Evolutionary conservation across 768 basidiomycete species (phyloP).

Genomic region (Suillus tomentosus): DNA sequence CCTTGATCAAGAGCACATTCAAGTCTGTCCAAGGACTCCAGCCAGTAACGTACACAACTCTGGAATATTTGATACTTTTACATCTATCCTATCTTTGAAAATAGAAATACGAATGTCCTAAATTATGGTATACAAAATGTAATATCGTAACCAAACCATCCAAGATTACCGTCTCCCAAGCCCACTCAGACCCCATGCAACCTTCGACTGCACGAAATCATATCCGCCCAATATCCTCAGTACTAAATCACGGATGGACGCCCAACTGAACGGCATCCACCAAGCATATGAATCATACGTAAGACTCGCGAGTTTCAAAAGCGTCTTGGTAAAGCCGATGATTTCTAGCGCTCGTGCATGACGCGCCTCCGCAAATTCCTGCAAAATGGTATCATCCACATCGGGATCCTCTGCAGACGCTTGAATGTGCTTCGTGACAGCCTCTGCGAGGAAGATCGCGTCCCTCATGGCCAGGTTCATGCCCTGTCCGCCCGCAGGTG

Average conservation of each 20-base stretch:
- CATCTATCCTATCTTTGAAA: no score
- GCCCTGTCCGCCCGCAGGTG: constrained; percentile 57
- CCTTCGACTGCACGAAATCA: constrained; percentile 16
- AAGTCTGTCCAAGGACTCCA: no score
- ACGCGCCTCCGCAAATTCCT: no score
- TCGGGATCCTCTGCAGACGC: constrained; percentile 7
- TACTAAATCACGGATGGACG: constrained; percentile 28
- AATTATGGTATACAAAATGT: neutral
- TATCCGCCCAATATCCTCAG: constrained; percentile 26
- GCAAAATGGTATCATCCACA: no score
- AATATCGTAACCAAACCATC: neutral
- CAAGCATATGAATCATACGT: constrained; percentile 21
- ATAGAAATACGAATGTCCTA: no score
- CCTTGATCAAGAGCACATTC: no score
- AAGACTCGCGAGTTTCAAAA: constrained; percentile 28
- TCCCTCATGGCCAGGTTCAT: constrained; percentile 62
- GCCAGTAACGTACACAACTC: no score
- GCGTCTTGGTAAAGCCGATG: constrained; percentile 42
- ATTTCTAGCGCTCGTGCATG: constrained; percentile 23
- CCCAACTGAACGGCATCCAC: constrained; percentile 30
- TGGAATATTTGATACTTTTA: no score
- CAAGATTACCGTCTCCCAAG: constrained; percentile 23
- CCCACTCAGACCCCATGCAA: constrained; percentile 31
- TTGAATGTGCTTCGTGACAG: constrained; percentile 38
- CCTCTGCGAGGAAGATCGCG: constrained; percentile 46